These are phyloP conservation scores for Colletotrichum somersetense DNA, from an alignment of 2,329 filamentous ascomycete genomes.

Conservation along the genomic window DNA sequence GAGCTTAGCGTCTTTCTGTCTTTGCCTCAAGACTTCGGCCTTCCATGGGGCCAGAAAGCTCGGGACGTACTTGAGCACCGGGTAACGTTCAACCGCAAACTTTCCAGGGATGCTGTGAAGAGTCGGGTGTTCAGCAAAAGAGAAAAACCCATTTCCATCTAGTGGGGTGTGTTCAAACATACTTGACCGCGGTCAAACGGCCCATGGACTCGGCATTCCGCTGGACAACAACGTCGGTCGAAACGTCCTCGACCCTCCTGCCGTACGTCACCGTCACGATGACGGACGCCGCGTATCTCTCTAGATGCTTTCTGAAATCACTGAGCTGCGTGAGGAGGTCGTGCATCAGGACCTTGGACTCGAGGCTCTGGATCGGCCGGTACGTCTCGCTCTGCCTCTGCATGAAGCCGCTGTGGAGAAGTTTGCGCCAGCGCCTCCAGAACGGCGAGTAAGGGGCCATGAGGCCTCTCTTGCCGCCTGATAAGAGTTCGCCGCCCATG, in stretches of 20 bases:
- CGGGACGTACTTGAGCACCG: constrained; percentile 54
- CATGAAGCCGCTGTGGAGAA: constrained; percentile 59
- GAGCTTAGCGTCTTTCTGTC: constrained; percentile 50
- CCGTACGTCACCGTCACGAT: constrained; percentile 59
- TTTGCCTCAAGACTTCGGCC: constrained; percentile 51
- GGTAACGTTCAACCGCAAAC: constrained; percentile 57
- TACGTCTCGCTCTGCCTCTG: constrained; percentile 58
- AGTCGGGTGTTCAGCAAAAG: not conserved
- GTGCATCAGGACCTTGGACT: constrained; percentile 55
- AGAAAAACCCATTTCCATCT: too few relatives aligned
- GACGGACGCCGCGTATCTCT: constrained; percentile 56
- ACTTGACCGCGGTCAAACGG: constrained; percentile 59
- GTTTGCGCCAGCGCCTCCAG: constrained; percentile 59
- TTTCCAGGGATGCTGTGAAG: constrained; percentile 46
- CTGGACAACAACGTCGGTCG: constrained; percentile 53
- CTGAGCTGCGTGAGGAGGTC: constrained; percentile 52
- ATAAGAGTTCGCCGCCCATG: constrained; percentile 58
- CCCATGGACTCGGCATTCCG: constrained; percentile 58
- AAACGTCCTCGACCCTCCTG: constrained; percentile 50
- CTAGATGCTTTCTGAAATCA: constrained; percentile 50
- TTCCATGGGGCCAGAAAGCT: constrained; percentile 57
- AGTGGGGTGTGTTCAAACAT: constrained; percentile 29
- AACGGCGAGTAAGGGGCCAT: constrained; percentile 58
- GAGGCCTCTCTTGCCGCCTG: constrained; percentile 56
- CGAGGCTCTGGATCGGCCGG: constrained; percentile 55